A percentile compares a stretch with the other conserved stretches of the same genome.
Evolutionary conservation across 2,329 filamentous ascomycete species (phyloP).

Genomic region (Phaeophleospora eucalypticola): DNA sequence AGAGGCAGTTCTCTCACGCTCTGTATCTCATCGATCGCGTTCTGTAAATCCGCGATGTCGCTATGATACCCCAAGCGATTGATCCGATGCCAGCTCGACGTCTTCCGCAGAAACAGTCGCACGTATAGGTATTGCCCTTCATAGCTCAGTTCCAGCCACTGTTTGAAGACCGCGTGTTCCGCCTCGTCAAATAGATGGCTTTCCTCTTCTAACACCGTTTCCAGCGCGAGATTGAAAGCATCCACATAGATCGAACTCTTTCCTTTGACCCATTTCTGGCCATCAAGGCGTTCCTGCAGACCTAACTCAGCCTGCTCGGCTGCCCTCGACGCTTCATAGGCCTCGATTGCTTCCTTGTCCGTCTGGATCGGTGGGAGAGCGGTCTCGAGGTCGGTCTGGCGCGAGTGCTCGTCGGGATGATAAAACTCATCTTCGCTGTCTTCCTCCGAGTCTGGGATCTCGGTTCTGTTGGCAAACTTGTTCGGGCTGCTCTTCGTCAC

Average conservation of each 20-base stretch:
- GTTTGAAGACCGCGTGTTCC: conserved; percentile 70
- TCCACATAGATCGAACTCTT: conserved; percentile 93
- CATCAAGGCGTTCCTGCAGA: conserved; percentile 49
- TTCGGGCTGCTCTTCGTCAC: conserved; percentile 22
- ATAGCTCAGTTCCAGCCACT: conserved; percentile 71
- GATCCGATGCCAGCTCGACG: conserved; percentile 83
- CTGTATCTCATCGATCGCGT: conserved; percentile 64
- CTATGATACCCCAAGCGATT: conserved; percentile 72
- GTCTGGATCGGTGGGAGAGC: conserved; percentile 64
- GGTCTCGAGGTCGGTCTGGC: conserved; percentile 65
- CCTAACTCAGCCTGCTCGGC: conserved; percentile 46
- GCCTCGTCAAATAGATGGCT: conserved; percentile 77
- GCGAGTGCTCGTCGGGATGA: conserved; percentile 28
- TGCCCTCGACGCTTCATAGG: conserved; percentile 69
- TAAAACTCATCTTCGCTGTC: conserved; percentile 30
- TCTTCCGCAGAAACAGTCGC: conserved; percentile 86
- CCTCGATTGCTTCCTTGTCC: conserved; percentile 68
- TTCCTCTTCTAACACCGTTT: conserved; percentile 86
- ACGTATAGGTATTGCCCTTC: conserved; percentile 95
- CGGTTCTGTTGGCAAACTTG: conserved; percentile 11
- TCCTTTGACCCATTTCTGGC: conserved; percentile 66
- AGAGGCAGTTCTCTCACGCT: conserved; percentile 52
- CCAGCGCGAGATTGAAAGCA: conserved; percentile 88
- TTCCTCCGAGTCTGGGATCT: conserved; percentile 30
- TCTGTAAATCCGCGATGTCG: conserved; percentile 71